Evolutionary conservation across 306 rosid genomes (phyloP), one percentile per base, ranked within the genome.

Genomic region (Corylus americana): DNA sequence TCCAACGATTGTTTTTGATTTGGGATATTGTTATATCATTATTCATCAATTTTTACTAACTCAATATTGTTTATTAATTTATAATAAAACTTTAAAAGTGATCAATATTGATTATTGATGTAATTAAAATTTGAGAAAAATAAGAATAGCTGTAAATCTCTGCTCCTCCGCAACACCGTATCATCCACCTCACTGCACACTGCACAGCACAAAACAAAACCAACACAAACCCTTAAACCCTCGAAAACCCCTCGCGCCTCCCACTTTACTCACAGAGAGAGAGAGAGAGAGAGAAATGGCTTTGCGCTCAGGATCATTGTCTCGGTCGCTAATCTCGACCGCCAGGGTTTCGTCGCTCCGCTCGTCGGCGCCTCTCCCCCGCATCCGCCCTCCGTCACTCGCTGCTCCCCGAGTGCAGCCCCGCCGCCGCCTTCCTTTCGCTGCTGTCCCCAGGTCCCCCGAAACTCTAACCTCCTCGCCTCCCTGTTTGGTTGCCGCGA

Each of bases 281-380:
- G 8, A 45, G 45, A 42, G 2, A 44, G 27, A 76, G 83, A 90
- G 86, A 74, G 53, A 55, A 25, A 89, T 89, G 92, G 90, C 98
- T 78, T 90, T 85, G 90, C 94, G 99, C 57, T 89, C 94, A 22
- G 94, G 91, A 77, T 90, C 96, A 72, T 49, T 90, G 0, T 89
- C 93, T 77, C 96, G 98, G 37, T 89, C 98, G 11, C 75, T 93
- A 42, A 62, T 89, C 31, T 89, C 98, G 47, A 11, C 94, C 1
- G 90, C 92, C 18, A 89, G 97, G 85, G 74, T 79, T 82, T 90
- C 94, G 2, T 76, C 87, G 39, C 85, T 82, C 72, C 99, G 99
- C 25, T 77, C 92, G 0, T 79, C 91, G 2, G 79, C 96, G 2
- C 49, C 92, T 44, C 80, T 91, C 51, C 90, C 95, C 49, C 94